These are phyloP conservation scores for Cytospora paraplurivora DNA, from an alignment of 2,329 filamentous ascomycete genomes.

Conservation along the genomic window DNA sequence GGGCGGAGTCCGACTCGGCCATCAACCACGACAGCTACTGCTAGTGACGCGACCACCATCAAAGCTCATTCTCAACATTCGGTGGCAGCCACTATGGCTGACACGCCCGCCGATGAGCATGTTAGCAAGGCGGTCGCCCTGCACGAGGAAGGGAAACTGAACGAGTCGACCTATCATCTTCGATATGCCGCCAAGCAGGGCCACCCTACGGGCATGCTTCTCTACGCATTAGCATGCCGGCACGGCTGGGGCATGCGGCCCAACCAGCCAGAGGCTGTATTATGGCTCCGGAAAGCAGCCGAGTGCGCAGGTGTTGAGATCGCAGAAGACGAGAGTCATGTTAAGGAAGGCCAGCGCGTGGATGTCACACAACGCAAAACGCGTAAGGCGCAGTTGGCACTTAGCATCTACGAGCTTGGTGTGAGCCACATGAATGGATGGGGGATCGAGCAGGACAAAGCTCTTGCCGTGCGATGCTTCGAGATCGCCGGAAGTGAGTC, in stretches of 20 bases:
- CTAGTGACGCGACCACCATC: constrained; percentile 59
- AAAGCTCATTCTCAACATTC: constrained; percentile 48
- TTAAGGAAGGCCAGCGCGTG: constrained; percentile 63
- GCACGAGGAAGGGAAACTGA: constrained; percentile 83
- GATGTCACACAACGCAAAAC: constrained; percentile 74
- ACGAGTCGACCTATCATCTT: constrained; percentile 95
- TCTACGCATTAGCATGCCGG: constrained; percentile 91
- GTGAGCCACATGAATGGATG: constrained; percentile 98
- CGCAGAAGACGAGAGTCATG: constrained; percentile 73
- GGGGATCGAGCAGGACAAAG: constrained; percentile 92
- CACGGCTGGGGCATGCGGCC: constrained; percentile 98
- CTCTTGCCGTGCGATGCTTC: constrained; percentile 85
- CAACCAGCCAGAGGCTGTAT: constrained; percentile 85
- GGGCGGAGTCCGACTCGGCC: constrained; percentile 36
- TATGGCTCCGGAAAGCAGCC: constrained; percentile 90
- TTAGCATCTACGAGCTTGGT: constrained; percentile 94
- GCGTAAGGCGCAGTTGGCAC: constrained; percentile 87
- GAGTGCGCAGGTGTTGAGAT: constrained; percentile 82
- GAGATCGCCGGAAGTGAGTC: constrained; percentile 85
- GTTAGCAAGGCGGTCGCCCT: constrained; percentile 86
- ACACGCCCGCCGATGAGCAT: constrained; percentile 84
- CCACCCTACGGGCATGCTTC: constrained; percentile 89
- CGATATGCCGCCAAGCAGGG: constrained; percentile 84
- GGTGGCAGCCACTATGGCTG: constrained; percentile 55
- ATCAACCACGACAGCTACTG: constrained; percentile 45